Conservation (phyloP, 2,329 filamentous ascomycete species). For the Fusarium compactum region DNA sequence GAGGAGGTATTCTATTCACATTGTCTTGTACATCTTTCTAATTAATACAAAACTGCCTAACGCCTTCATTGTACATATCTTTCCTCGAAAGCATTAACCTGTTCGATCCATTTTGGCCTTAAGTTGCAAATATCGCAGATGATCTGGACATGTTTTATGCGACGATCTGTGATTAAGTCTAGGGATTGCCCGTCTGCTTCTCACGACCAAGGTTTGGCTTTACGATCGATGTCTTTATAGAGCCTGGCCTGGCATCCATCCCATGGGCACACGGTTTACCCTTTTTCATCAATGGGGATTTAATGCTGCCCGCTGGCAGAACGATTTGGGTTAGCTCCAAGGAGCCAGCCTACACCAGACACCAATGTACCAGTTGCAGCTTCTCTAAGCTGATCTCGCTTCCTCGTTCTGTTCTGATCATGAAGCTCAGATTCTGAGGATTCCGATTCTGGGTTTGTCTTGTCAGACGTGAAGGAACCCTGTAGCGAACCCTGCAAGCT, state of each 20-base stretch:
- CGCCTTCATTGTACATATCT: background rate
- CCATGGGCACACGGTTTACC: too few species aligned
- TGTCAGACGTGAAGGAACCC: slow-evolving; percentile 30
- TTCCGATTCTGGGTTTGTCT: slow-evolving; percentile 29
- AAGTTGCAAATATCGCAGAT: background rate
- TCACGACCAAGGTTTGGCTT: too few species aligned
- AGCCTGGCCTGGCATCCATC: too few species aligned
- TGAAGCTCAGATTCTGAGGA: slow-evolving; percentile 43
- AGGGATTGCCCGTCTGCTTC: background rate
- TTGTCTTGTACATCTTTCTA: background rate
- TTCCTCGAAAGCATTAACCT: background rate
- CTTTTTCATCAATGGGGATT: too few species aligned
- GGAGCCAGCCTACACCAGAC: slow-evolving; percentile 75
- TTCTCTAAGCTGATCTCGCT: slow-evolving; percentile 77
- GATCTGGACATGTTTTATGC: too few species aligned
- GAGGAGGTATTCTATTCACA: background rate
- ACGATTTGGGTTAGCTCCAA: slow-evolving; percentile 63
- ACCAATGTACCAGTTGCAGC: slow-evolving; percentile 75
- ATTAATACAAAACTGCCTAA: background rate
- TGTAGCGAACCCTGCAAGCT: slow-evolving; percentile 57
- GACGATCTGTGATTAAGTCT: background rate
- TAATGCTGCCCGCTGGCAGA: slow-evolving; percentile 26
- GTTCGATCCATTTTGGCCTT: background rate
- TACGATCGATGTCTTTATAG: too few species aligned
- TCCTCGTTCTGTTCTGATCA: slow-evolving; percentile 65